Evolutionary conservation across 805 yeast genomes (phyloP).

Genomic region (Yarrowia yakushimensis): DNA sequence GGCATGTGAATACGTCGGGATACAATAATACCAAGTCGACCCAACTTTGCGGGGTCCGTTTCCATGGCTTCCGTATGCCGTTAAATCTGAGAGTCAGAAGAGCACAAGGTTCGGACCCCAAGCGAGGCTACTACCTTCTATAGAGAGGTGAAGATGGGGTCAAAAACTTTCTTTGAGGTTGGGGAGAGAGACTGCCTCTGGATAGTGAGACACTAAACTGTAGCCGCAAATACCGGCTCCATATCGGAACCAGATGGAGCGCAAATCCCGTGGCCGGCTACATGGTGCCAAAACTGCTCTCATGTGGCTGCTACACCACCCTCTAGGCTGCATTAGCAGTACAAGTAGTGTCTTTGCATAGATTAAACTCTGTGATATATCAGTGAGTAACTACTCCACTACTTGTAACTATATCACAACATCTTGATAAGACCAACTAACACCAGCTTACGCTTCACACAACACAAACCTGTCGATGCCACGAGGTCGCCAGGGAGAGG

Average conservation of each 20-base stretch:
- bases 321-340: not conserved
- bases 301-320: not conserved
- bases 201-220: not conserved
- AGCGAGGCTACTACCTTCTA: not conserved
- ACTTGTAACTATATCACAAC: no score
- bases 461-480: not conserved
- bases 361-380: slow-evolving; percentile 3
- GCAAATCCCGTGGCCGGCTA: not conserved
- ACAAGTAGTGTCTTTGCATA: slow-evolving; percentile 15
- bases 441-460: not conserved
- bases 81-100: not conserved
- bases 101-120: slow-evolving; percentile 1
- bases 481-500: slow-evolving; percentile 12
- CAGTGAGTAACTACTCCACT: no score
- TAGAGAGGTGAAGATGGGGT: slow-evolving; percentile 4
- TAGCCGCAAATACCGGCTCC: not conserved
- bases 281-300: not conserved
- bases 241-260: no score
- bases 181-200: not conserved
- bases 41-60: not conserved
- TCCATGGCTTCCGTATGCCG: not conserved
- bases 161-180: not conserved
- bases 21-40: no score
- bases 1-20: not conserved
- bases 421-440: not conserved